Conservation (phyloP, 2,329 filamentous ascomycete species). For the Talaromyces atroroseus region DNA sequence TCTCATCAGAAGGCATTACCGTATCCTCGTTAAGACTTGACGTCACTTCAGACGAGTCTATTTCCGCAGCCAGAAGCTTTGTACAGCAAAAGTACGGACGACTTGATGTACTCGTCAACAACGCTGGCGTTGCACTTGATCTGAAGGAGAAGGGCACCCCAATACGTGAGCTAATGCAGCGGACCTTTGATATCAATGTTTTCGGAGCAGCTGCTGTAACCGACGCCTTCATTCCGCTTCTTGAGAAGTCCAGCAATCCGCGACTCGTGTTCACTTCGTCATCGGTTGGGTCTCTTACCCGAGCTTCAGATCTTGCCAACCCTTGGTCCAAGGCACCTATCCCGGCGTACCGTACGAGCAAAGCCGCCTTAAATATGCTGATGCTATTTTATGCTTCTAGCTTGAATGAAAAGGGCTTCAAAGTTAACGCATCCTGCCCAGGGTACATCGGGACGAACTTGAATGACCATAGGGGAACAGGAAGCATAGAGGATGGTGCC, state of each 20-base stretch:
- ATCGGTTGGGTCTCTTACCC: slow-evolving; percentile 19
- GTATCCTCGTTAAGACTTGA: slow-evolving; percentile 4
- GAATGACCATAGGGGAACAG: background rate
- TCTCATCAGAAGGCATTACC: background rate
- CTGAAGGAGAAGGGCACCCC: slow-evolving; percentile 1
- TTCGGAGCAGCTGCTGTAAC: slow-evolving; percentile 23
- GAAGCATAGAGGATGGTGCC: slow-evolving; percentile 12
- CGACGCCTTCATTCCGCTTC: slow-evolving; percentile 22
- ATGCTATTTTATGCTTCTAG: slow-evolving; percentile 38
- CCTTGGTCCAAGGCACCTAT: slow-evolving; percentile 15
- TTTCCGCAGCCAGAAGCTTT: background rate
- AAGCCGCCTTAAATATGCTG: slow-evolving; percentile 42
- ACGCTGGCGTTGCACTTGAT: slow-evolving; percentile 7
- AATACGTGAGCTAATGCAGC: slow-evolving; percentile 15
- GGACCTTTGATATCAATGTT: slow-evolving; percentile 24
- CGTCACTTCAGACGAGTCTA: slow-evolving; percentile 8
- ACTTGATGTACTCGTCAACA: slow-evolving; percentile 12
- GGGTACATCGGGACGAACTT: slow-evolving; percentile 20
- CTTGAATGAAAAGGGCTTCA: slow-evolving; percentile 29
- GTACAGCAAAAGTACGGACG: background rate
- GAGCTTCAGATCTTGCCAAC: slow-evolving; percentile 15
- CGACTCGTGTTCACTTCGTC: slow-evolving; percentile 25
- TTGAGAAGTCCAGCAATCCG: slow-evolving; percentile 20
- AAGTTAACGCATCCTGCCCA: slow-evolving; percentile 22
- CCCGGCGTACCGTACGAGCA: slow-evolving; percentile 37